Base-by-base conservation (phyloP, 495 filamentous ascomycete genomes). In the Daldinia grandis region DNA sequence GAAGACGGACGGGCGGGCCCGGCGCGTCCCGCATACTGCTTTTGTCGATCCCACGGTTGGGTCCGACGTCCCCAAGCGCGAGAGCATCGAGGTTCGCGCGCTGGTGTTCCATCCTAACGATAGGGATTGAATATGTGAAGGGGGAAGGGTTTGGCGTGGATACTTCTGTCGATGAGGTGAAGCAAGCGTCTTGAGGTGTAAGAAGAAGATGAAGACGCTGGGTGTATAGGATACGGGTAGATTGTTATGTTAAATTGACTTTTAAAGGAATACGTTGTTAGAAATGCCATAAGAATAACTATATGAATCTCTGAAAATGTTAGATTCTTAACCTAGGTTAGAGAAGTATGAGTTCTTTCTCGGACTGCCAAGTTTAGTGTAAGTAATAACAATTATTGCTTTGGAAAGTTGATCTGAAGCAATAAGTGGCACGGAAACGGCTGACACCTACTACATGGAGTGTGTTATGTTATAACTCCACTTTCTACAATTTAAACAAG, bases 81-180 rank as follows among this genome's bases (percentile, higher is more conserved):
- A 92, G 84, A 91, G 89, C 78, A 90, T 92, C 71, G 89, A 91
- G 77, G 82, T 90, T 2, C 64, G 87, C 63, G 78, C 81, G 4
- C 74, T 89, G 80, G 85, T 89, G 4, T 88, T 88, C 68, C 75
- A 78, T 44, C 72, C 74, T 1, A 53, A 78, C 12, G 76, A 78
- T 42, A 62, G 76, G 4, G 74, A 76, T 15, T 78, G 70, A 47
- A 19, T n/a, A 44, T 40, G 2, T 40, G 28, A 19, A n/a, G 58
- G 5, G 17, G 19, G 37, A 35, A 12, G 33, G 33, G 0, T 35
- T 35, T 4, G 31, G 10, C 31, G 7, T 27, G 17, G 9, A n/a
- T 4, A 2, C 2, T 27, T 1, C 31, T 12, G 0, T 1, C 12
- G 0, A 37, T 38, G 15, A 47, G 15, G 24, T 27, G 51, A n/a